phyloP scores from a whole-genome alignment of 2,329 filamentous ascomycete genomes.

The Onygenales sp. region DNA sequence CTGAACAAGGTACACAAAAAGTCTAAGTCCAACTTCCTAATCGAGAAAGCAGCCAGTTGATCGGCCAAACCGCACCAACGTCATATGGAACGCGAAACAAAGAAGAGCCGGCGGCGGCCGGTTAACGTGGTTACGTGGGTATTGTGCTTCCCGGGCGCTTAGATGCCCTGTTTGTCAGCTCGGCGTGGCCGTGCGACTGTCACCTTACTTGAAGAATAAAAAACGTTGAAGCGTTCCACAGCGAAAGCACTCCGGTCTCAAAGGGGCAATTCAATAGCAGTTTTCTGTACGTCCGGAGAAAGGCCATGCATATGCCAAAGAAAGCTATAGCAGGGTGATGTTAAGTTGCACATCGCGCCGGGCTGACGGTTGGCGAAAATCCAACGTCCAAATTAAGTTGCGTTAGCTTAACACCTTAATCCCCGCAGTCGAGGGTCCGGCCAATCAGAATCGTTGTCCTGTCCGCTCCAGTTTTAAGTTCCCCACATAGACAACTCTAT shows the following conservation, averaged over 20 bases:
- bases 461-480: not conserved
- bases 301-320: slow-evolving; percentile 2
- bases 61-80: not conserved
- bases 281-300: not conserved
- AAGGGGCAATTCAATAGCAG: slow-evolving; percentile 1
- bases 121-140: not conserved
- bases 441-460: not conserved
- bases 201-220: not conserved
- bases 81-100: not conserved
- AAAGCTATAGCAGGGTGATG: not conserved
- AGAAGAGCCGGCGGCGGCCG: not conserved
- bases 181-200: not conserved
- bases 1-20: not conserved
- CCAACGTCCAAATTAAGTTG: slow-evolving; percentile 4
- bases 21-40: not conserved
- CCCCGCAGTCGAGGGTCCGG: not conserved
- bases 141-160: not conserved
- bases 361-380: not conserved
- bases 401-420: not conserved
- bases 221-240: not conserved
- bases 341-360: not conserved
- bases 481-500: not conserved
- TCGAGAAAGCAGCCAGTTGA: not conserved
- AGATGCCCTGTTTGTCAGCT: not conserved
- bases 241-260: not conserved